These are phyloP conservation scores for Phoma sp. DNA, from an alignment of 2,329 filamentous ascomycete species.

Conservation along the genomic window DNA sequence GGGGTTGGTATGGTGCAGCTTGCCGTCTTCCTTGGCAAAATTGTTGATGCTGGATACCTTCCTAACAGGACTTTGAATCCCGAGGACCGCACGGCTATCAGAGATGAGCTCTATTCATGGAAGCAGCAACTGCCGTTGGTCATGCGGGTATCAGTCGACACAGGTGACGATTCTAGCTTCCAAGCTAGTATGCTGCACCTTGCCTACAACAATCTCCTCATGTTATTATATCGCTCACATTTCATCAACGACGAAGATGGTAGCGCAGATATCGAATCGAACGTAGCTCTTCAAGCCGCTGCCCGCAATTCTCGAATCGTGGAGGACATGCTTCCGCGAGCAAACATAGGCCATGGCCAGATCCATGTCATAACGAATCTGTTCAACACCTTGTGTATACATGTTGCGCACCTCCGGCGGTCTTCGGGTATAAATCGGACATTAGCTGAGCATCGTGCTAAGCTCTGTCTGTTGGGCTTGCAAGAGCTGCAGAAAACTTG, in stretches of 20 bases:
- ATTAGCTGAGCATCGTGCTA: constrained; percentile 57
- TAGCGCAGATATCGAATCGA: constrained; percentile 46
- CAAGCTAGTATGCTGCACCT: constrained; percentile 51
- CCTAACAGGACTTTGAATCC: constrained; percentile 28
- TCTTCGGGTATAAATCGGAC: constrained; percentile 48
- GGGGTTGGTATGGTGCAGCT: constrained; percentile 48
- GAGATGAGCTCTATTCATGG: constrained; percentile 49
- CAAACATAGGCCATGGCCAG: constrained; percentile 53
- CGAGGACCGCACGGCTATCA: constrained; percentile 26
- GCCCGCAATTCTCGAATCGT: constrained; percentile 55
- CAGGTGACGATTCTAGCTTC: constrained; percentile 44
- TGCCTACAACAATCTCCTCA: constrained; percentile 56
- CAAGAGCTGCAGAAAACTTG: constrained; percentile 58
- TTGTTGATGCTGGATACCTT: constrained; percentile 48
- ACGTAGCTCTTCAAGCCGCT: constrained; percentile 54
- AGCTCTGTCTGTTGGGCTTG: constrained; percentile 56
- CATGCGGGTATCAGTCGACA: constrained; percentile 44
- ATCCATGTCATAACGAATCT: constrained; percentile 57
- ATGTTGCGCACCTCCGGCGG: constrained; percentile 52
- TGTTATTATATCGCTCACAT: constrained; percentile 53
- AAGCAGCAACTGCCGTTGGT: constrained; percentile 46
- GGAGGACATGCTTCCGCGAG: constrained; percentile 55
- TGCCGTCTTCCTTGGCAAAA: constrained; percentile 45
- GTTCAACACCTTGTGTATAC: constrained; percentile 57
- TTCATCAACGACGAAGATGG: constrained; percentile 47